Evolutionary conservation across 805 yeast species (phyloP), one percentile per base, ranked within the genome.

Genomic region (Starmera caribaea): DNA sequence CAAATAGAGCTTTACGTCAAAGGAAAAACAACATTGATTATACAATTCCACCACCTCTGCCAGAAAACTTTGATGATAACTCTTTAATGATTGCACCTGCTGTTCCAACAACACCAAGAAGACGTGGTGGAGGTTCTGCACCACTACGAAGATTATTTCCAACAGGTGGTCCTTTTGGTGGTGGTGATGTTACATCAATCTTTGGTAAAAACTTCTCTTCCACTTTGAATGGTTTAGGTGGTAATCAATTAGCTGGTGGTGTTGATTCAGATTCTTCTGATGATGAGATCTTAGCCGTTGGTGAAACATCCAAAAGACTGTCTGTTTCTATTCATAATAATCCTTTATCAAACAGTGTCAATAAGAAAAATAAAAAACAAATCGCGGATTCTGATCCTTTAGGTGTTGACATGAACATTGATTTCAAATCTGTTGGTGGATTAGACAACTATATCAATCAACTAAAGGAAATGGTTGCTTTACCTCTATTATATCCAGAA

Each of bases 141-240:
- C 74, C 71, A 24, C 57, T 82, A 32, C 72, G 88, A 52, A 72
- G 95, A 32, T 63, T 92, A 31, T 89, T 84, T 53, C 95, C 96
- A 7, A 90, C 96, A 0, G 87, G 88, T 13, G 98, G 98, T 0
- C 98, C 98, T 2, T 90, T 90, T 67, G 98, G 98, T 26, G 98
- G 98, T 16, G 81, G 90, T 44, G 97, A 90, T 55, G 95, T 87
- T 1, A 73, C 79, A 8, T 81, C 96, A 0, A 64, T 90, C 27
- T 87, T 88, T 59, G 89, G 92, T 6, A 71, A 74, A 36, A 76
- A 76, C 42, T 66, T 69, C 17, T 78, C 85, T 5, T 58, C 61
- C 29, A 53, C 55, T 4, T 21, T 21, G 8, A 21, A 4, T 21
- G 38, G 38, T 35, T 47, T 44, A 32, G 35, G 27, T 26, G 16